Base-by-base conservation (phyloP, 2,329 filamentous ascomycete genomes). In the Xylariomycetidae sp. region DNA sequence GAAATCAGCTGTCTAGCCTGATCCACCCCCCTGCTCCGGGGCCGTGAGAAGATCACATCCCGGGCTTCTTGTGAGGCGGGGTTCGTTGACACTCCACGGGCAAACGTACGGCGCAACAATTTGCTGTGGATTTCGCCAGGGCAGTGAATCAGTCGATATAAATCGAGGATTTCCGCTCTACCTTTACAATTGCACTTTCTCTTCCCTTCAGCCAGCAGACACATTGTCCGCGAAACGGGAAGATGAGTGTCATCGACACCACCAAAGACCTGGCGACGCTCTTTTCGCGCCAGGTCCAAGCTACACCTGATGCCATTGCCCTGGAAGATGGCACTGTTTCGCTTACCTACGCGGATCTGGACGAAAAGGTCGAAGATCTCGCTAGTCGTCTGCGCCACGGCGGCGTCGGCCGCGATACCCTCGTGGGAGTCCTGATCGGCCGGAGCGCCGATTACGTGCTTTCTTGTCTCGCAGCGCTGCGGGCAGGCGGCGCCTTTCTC, bases 401-500 rank as follows among this genome's bases (percentile, higher is more conserved):
- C 60, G 81, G 82, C 26, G 83, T 89, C 34, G 72, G 76, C 36
- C 79, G 83, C 38, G 83, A 90, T 57, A 72, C 70, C 45, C 70
- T 87, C 13, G 84, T 89, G 19, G 85, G 85, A 33, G 78, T 90
- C 25, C 69, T 89, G 32, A 71, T 89, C 52, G 79, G 77, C 35
- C 77, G 84, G 34, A 85, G 82, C 54, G 82, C 82, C 30, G 74
- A 87, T 59, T 87, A 89, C 59, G 81, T 90, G 40, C 79, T 89
- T 57, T 79, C 83, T 12, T 87, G 81, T 52, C 66, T 90, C 32
- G 85, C 85, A 17, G 77, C 82, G n/a, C 71, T 89, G 24, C 76
- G 82, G 38, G 84, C 85, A 2, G 85, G 84, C 32, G 85, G 85
- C 34, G 85, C 85, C 2, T 90, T 88, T 52, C 67, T 90, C 5